phyloP scores from a whole-genome alignment of 768 basidiomycete species.

The Mrakia blollopis region DNA sequence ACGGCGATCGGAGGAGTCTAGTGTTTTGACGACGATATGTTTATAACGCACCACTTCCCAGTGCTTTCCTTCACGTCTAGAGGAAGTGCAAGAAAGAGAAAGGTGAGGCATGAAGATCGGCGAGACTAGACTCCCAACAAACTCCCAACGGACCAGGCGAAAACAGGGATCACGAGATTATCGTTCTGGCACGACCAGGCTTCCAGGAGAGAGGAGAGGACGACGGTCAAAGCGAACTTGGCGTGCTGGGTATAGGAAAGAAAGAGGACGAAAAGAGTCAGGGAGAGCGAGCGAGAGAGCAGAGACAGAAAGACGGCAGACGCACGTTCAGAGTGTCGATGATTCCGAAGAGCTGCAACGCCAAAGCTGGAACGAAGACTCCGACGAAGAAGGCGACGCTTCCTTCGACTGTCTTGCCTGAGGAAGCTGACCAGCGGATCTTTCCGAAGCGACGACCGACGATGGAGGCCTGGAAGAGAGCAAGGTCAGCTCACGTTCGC shows the following conservation, averaged over 20 bases:
- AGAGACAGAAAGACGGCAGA: conserved; percentile 27
- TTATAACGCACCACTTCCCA: no score
- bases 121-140: conserved; percentile 55
- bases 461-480: conserved; percentile 67
- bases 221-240: conserved; percentile 61
- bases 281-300: neutral
- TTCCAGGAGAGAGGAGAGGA: conserved; percentile 71
- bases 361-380: conserved; percentile 63
- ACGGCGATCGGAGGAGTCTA: neutral
- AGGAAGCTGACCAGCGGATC: conserved; percentile 75
- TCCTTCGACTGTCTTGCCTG: conserved; percentile 86
- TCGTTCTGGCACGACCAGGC: conserved; percentile 94
- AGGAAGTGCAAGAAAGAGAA: no score
- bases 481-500: neutral
- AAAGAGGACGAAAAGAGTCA: neutral
- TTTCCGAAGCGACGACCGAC: conserved; percentile 79
- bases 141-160: conserved; percentile 84
- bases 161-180: conserved; percentile 92
- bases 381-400: conserved; percentile 73
- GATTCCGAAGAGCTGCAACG: conserved; percentile 64
- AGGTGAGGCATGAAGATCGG: conserved; percentile 1
- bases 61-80: no score
- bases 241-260: conserved; percentile 51
- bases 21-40: no score
- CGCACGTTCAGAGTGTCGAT: conserved; percentile 73